These are phyloP conservation scores for Scortechinia acanthostroma DNA, from an alignment of 2,329 filamentous ascomycete genomes.

Conservation along the genomic window DNA sequence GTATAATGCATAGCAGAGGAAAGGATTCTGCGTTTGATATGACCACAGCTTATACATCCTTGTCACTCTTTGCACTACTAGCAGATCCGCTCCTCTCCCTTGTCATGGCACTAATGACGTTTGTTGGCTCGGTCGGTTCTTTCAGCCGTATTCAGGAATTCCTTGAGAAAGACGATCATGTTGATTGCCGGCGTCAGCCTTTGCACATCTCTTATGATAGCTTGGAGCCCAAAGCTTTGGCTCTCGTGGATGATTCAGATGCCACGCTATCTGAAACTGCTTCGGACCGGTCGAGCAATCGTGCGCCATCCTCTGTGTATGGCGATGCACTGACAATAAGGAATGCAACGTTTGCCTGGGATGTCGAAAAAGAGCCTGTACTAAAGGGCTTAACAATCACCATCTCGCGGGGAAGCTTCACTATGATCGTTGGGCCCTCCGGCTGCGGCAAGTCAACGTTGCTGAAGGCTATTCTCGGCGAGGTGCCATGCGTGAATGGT, in stretches of 20 bases:
- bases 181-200: background rate
- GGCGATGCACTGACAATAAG: background rate
- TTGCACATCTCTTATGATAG: background rate
- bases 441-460: slow-evolving; percentile 11
- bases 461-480: slow-evolving; percentile 12
- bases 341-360: background rate
- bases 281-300: background rate
- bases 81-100: slow-evolving; percentile 6
- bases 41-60: slow-evolving; percentile 6
- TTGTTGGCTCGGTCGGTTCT: slow-evolving; percentile 5
- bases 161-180: background rate
- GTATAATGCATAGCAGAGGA: no score
- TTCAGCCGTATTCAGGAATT: slow-evolving; percentile 2
- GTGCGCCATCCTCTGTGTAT: background rate
- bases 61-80: slow-evolving; percentile 6
- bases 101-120: slow-evolving; percentile 6
- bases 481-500: slow-evolving; percentile 4
- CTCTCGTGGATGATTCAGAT: background rate
- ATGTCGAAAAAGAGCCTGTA: background rate
- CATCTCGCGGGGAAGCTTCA: slow-evolving; percentile 4
- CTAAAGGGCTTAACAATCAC: slow-evolving; percentile 5
- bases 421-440: slow-evolving; percentile 6
- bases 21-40: slow-evolving; percentile 4
- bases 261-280: background rate
- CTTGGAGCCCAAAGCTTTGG: background rate